Conservation (phyloP, 108 stramenopile species). For the Cyclostephanos invisitatus region DNA sequence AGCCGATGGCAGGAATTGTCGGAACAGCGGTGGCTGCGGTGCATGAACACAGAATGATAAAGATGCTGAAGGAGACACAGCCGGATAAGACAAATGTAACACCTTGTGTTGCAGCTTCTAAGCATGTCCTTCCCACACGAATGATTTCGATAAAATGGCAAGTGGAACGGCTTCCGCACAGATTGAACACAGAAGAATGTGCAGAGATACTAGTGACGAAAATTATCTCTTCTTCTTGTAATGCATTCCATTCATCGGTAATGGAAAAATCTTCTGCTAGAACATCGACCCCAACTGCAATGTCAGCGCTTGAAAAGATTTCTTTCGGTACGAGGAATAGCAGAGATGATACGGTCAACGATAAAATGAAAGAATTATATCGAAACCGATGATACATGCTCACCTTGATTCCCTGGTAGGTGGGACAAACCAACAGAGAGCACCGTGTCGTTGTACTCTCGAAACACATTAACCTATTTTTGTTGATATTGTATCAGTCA, state of each 20-base stretch:
- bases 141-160: conserved; percentile 75
- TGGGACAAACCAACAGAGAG: conserved; percentile 78
- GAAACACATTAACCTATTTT: conserved; percentile 76
- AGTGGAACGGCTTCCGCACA: conserved; percentile 57
- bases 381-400: neutral
- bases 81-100: conserved; percentile 59
- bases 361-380: neutral
- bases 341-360: neutral
- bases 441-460: conserved; percentile 85
- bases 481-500: neutral
- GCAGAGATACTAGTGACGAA: conserved; percentile 79
- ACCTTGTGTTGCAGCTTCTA: conserved; percentile 66
- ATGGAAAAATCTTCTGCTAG: conserved; percentile 47
- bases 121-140: conserved; percentile 67
- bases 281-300: conserved; percentile 82
- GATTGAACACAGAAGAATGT: conserved; percentile 70
- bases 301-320: conserved; percentile 77
- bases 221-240: conserved; percentile 58
- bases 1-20: conserved; percentile 56
- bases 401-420: conserved; percentile 64
- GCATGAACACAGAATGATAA: conserved; percentile 66
- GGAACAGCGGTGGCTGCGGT: conserved; percentile 61
- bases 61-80: conserved; percentile 63
- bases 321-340: neutral
- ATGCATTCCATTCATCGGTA: conserved; percentile 26